Conservation (phyloP, 108 stramenopile genomes). For the Cyclotella baltica region DNA sequence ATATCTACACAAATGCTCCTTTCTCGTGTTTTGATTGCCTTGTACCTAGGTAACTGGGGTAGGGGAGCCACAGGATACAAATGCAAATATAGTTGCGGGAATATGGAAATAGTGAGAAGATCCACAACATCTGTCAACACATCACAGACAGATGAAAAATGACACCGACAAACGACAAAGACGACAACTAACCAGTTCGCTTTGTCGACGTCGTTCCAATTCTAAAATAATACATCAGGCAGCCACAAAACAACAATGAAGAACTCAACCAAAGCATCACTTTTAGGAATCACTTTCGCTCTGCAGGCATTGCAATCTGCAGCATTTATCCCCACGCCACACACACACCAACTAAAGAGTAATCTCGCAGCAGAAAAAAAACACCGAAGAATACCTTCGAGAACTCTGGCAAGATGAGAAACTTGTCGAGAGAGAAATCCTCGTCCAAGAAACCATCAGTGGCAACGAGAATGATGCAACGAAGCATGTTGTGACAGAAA, state of each 20-base stretch:
- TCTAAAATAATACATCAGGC: neutral
- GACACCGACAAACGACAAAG: no score
- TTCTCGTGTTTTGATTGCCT: no score
- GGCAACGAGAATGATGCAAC: neutral
- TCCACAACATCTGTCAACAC: no score
- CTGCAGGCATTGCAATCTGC: neutral
- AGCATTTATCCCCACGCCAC: neutral
- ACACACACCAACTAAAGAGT: neutral
- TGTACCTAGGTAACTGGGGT: no score
- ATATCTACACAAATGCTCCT: no score
- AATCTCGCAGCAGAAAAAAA: neutral
- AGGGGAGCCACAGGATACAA: no score
- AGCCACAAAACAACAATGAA: neutral
- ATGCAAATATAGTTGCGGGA: no score
- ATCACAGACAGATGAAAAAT: no score
- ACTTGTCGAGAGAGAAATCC: neutral
- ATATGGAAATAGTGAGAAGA: no score
- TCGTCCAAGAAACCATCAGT: neutral
- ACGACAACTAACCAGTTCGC: neutral
- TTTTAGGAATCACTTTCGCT: neutral
- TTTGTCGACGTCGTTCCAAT: neutral
- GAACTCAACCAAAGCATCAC: neutral
- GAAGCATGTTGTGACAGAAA: slow-evolving; percentile 3
- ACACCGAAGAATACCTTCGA: neutral
- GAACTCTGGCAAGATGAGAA: slow-evolving; percentile 1